Conservation (phyloP, 352 stramenopile genomes). For the Globisporangium uncinulatum region DNA sequence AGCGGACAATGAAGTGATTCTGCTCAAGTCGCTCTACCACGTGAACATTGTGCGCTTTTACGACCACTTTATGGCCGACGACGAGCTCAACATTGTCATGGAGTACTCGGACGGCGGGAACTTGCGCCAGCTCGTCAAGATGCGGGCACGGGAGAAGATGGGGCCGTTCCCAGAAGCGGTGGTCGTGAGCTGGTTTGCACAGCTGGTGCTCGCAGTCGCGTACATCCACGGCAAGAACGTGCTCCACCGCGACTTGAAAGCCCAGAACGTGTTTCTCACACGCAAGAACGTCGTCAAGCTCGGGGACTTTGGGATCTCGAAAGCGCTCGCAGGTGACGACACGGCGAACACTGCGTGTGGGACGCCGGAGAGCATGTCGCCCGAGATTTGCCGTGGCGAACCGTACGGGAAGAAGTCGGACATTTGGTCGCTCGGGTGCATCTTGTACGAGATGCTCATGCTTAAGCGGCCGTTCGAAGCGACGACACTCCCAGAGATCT, state of each 20-base stretch:
- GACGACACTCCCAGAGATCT: conserved; percentile 76
- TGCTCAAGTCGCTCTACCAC: conserved; percentile 87
- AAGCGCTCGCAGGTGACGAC: conserved; percentile 72
- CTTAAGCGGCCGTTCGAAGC: conserved; percentile 80
- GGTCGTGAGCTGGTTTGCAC: conserved; percentile 87
- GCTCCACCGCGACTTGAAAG: conserved; percentile 84
- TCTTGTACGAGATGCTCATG: conserved; percentile 90
- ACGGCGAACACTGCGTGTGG: conserved; percentile 79
- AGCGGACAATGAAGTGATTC: conserved; percentile 84
- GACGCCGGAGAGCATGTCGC: conserved; percentile 86
- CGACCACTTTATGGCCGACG: conserved; percentile 82
- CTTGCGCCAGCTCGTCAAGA: conserved; percentile 76
- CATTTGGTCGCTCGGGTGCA: conserved; percentile 87
- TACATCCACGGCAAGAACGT: conserved; percentile 90
- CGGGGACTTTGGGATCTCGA: conserved; percentile 87
- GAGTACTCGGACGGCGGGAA: conserved; percentile 84
- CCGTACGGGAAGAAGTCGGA: conserved; percentile 88
- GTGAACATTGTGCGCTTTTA: conserved; percentile 89
- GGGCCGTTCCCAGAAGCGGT: conserved; percentile 76
- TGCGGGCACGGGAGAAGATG: conserved; percentile 72
- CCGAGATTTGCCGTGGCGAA: conserved; percentile 83
- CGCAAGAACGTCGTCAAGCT: conserved; percentile 86
- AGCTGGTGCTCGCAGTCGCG: conserved; percentile 76
- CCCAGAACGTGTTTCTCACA: conserved; percentile 86
- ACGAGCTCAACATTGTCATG: conserved; percentile 89